Conservation (phyloP, 768 basidiomycete genomes). For the Suillus plorans region DNA sequence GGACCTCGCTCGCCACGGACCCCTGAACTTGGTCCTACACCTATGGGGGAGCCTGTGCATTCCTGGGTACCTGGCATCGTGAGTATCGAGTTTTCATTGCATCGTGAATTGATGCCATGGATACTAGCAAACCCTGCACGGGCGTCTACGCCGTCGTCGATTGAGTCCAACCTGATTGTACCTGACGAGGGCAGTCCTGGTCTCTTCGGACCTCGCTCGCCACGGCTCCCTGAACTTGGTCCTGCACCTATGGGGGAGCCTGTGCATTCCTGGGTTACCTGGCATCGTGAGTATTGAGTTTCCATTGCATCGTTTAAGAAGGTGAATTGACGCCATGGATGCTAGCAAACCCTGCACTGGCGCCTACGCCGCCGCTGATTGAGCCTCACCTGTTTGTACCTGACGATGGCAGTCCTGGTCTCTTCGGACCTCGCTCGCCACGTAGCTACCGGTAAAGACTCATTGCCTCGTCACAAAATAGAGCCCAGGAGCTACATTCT, state of each 20-base stretch:
- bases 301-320: constrained; percentile 5
- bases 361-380: constrained; percentile 58
- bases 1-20: constrained; percentile 68
- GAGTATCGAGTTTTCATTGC: constrained; percentile 30
- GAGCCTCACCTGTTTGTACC: constrained; percentile 66
- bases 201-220: constrained; percentile 78
- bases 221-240: constrained; percentile 36
- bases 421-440: constrained; percentile 80
- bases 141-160: constrained; percentile 58
- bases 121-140: constrained; percentile 55
- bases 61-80: constrained; percentile 74
- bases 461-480: background rate
- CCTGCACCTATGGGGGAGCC: constrained; percentile 42
- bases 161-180: constrained; percentile 60
- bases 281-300: constrained; percentile 57
- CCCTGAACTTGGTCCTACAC: constrained; percentile 36
- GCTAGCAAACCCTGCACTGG: constrained; percentile 56
- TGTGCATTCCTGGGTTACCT: constrained; percentile 57
- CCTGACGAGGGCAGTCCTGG: constrained; percentile 61
- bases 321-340: constrained; percentile 5
- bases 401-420: constrained; percentile 55
- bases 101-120: constrained; percentile 7
- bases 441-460: constrained; percentile 31
- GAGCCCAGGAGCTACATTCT: background rate
- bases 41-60: constrained; percentile 38